phyloP scores from a whole-genome alignment of 805 yeast species.

The Candida odintsovae region DNA sequence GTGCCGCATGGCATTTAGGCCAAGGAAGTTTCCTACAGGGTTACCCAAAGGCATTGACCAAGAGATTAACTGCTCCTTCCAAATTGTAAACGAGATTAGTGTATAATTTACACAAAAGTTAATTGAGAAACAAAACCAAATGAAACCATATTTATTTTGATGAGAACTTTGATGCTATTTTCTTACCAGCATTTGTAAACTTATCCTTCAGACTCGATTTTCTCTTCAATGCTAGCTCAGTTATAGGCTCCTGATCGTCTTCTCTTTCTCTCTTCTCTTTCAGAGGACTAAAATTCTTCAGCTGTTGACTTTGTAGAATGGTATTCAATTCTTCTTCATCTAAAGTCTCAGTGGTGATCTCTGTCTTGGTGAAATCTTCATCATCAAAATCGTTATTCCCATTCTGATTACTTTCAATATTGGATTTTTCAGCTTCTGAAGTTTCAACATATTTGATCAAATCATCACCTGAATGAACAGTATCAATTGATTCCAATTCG shows the following conservation, averaged over 20 bases:
- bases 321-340: neutral
- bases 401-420: constrained; percentile 34
- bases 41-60: constrained; percentile 39
- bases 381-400: constrained; percentile 8
- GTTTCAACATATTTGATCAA: constrained; percentile 15
- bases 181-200: constrained; percentile 23
- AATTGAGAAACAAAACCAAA: too few species aligned
- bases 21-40: constrained; percentile 28
- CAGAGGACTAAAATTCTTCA: neutral
- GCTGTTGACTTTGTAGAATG: neutral
- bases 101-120: too few species aligned
- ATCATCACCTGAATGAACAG: constrained; percentile 20
- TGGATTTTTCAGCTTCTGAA: constrained; percentile 10
- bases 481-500: constrained; percentile 23
- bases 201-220: constrained; percentile 16
- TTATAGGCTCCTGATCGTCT: constrained; percentile 7
- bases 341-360: constrained; percentile 2
- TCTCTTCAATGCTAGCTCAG: constrained; percentile 8
- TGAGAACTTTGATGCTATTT: constrained; percentile 20
- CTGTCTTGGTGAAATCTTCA: constrained; percentile 11
- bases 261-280: constrained; percentile 11
- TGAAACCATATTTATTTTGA: too few species aligned
- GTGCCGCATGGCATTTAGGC: constrained; percentile 85
- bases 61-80: constrained; percentile 28
- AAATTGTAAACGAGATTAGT: constrained; percentile 25